Conservation (phyloP, 208 protist genomes). For the Crithidia sp. region DNA sequence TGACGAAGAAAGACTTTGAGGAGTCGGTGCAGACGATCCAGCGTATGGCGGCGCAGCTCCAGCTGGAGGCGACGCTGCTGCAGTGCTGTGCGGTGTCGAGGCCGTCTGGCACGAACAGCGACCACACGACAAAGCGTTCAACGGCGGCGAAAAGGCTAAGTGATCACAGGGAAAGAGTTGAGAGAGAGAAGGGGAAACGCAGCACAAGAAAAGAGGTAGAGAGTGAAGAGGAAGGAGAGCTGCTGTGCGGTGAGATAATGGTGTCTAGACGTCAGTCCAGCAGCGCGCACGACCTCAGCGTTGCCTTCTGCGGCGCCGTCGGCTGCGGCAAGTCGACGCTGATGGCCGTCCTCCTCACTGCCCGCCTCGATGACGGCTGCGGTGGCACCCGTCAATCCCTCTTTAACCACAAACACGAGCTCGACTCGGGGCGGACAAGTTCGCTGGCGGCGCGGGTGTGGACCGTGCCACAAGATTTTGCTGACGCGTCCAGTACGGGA, state of each 20-base stretch:
- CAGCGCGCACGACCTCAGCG: slow-evolving; percentile 55
- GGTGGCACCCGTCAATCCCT: slow-evolving; percentile 81
- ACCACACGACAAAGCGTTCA: not conserved
- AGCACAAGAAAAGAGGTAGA: too few relatives aligned
- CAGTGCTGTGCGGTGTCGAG: slow-evolving; percentile 52
- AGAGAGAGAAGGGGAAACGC: not conserved
- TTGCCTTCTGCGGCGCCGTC: slow-evolving; percentile 87
- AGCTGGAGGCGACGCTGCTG: slow-evolving; percentile 61
- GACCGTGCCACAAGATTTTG: slow-evolving; percentile 34
- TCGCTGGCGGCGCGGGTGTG: slow-evolving; percentile 93
- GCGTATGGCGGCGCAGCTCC: slow-evolving; percentile 75
- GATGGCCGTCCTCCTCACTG: slow-evolving; percentile 73
- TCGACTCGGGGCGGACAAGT: slow-evolving; percentile 94
- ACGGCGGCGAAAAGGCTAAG: not conserved
- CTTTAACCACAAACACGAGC: slow-evolving; percentile 97
- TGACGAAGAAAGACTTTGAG: slow-evolving; percentile 74
- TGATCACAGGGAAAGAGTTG: too few relatives aligned
- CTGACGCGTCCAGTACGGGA: not conserved
- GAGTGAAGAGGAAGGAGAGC: slow-evolving; percentile 11
- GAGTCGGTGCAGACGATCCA: slow-evolving; percentile 80
- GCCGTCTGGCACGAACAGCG: too few relatives aligned
- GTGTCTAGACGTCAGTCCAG: slow-evolving; percentile 69
- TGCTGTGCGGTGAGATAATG: slow-evolving; percentile 85
- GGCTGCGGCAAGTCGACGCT: slow-evolving; percentile 91
- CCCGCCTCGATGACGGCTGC: slow-evolving; percentile 77